These are phyloP conservation scores for Penicillium sp. DNA, from an alignment of 2,329 filamentous ascomycete genomes.

Conservation along the genomic window DNA sequence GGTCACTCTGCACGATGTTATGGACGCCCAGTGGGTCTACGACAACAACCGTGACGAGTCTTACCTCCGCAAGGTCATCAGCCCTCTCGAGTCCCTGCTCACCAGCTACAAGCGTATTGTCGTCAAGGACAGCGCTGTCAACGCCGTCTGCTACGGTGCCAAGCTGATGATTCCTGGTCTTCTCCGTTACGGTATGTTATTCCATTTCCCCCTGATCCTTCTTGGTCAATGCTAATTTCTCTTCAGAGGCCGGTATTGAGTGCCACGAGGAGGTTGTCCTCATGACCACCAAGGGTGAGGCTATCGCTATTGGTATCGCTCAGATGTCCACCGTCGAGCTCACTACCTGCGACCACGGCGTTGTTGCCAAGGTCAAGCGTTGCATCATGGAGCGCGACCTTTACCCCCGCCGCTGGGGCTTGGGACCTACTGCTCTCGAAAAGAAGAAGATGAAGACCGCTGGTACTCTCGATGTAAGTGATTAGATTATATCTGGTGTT, in stretches of 20 bases:
- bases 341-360: constrained; percentile 93
- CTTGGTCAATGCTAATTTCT: constrained; percentile 9
- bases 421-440: constrained; percentile 87
- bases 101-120: constrained; percentile 94
- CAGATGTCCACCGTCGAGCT: constrained; percentile 99
- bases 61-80: constrained; percentile 86
- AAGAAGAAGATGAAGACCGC: constrained; percentile 99
- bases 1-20: constrained; percentile 90
- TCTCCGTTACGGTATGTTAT: constrained; percentile 73
- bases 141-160: constrained; percentile 96
- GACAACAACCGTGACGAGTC: constrained; percentile 96
- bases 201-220: neutral
- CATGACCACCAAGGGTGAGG: constrained; percentile 99
- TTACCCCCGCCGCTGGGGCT: constrained; percentile 94
- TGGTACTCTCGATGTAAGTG: constrained; percentile 75
- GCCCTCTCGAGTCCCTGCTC: constrained; percentile 87
- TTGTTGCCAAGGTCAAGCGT: constrained; percentile 97
- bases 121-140: constrained; percentile 94
- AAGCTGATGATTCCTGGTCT: constrained; percentile 99
- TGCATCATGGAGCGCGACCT: constrained; percentile 99
- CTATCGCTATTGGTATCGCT: constrained; percentile 91
- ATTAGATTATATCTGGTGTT: neutral
- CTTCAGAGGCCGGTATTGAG: constrained; percentile 79
- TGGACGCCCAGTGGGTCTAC: constrained; percentile 93
- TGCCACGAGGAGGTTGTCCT: constrained; percentile 94